Evolutionary conservation across 345 rosid species (phyloP), one percentile per base, ranked within the genome.

Genomic region (Leavenworthia alabamica): DNA sequence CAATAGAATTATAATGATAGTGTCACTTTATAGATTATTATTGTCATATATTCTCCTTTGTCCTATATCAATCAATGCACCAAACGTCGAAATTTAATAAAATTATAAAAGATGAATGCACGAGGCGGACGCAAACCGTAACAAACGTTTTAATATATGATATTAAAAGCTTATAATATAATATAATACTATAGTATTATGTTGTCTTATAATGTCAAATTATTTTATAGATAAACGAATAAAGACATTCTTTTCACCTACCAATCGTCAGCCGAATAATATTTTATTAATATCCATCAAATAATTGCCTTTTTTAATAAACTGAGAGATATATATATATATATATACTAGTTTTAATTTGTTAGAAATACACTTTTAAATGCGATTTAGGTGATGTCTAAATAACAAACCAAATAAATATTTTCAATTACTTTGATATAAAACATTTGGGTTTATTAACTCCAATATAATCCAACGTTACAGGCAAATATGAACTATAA

Each of bases 61-160:
- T 57, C 70, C 5, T 64, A 35, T 59, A 64, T 64, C 65, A 71
- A 64, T 58, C 71, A 64, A 58, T 71, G 66, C 61, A 57, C 71
- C 66, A 64, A 71, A 71, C 56, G 65, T 57, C 66, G 35, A n/a
- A 56, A 56, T 17, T 41, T 43, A 32, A 12, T 40, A 23, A 16
- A 29, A 13, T 10, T 22, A n/a, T n/a, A n/a, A n/a, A 56, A 40
- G 15, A 40, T 39, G 58, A 71, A 57, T 64, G 71, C 71, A 71
- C 75, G 70, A 50, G 70, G 60, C 66, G 61, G 60, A 64, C 28
- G 66, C n/a, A n/a, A n/a, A n/a, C n/a, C n/a, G n/a, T n/a, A n/a
- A n/a, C 55, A 56, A 64, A 50, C 43, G 28, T 42, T 64, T 64
- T 41, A 39, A n/a, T n/a, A 17, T 32, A 46, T 37, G 55, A 45